These are phyloP conservation scores for Cucumis melo DNA, from an alignment of 306 rosid genomes.

Conservation along the genomic window DNA sequence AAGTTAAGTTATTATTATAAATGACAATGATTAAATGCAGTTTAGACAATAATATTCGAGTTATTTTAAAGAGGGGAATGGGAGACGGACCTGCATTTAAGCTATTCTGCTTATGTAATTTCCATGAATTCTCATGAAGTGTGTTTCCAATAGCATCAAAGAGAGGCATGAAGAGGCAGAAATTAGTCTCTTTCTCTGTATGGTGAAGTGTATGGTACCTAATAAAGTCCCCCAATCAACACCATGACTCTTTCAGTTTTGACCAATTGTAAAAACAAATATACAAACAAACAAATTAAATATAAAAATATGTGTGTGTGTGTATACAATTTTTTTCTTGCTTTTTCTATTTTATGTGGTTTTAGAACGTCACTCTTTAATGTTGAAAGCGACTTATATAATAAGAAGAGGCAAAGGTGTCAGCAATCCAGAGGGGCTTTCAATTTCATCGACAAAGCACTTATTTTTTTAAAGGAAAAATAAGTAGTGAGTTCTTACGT, in stretches of 20 bases:
- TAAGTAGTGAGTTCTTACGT: slow-evolving; percentile 39
- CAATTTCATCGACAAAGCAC: neutral
- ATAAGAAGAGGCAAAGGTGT: neutral
- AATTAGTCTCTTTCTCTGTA: slow-evolving; percentile 55
- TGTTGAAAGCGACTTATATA: neutral
- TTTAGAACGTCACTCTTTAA: neutral
- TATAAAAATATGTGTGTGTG: too few relatives aligned
- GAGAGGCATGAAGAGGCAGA: slow-evolving; percentile 98
- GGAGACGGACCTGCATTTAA: slow-evolving; percentile 36
- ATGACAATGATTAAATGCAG: too few relatives aligned
- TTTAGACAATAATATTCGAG: too few relatives aligned
- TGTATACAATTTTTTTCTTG: neutral
- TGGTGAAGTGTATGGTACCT: slow-evolving; percentile 82
- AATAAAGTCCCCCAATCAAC: slow-evolving; percentile 8
- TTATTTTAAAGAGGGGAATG: neutral
- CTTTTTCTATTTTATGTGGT: neutral
- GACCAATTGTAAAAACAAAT: neutral
- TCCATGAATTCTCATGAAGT: slow-evolving; percentile 55
- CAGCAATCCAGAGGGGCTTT: neutral
- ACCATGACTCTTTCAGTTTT: neutral
- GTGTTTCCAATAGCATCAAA: slow-evolving; percentile 74
- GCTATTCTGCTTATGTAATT: slow-evolving; percentile 42
- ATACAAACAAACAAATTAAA: too few relatives aligned
- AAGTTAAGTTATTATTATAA: too few relatives aligned
- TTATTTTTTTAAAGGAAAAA: too few relatives aligned